These are phyloP conservation scores for Trifolium repens DNA, from an alignment of 306 rosid species.

Conservation along the genomic window DNA sequence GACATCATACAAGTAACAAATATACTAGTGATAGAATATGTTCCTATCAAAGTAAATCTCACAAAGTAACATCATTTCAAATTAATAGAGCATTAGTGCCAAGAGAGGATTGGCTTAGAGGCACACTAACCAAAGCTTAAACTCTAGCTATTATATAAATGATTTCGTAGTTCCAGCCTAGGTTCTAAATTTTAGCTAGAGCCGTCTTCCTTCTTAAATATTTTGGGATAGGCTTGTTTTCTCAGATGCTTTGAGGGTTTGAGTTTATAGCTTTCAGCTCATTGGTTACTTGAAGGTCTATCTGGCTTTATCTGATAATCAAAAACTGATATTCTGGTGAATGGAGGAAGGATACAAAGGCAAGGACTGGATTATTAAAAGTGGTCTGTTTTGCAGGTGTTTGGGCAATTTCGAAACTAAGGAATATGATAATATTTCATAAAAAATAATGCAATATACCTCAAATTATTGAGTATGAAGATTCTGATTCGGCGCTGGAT, in stretches of 20 bases:
- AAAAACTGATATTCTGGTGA: slow-evolving; percentile 1
- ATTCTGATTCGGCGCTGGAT: no score
- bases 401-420: no score
- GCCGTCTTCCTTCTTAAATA: neutral
- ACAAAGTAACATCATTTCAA: neutral
- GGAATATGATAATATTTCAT: no score
- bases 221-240: neutral
- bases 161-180: neutral
- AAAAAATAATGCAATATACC: no score
- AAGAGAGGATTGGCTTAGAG: slow-evolving; percentile 10
- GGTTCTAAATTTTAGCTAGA: slow-evolving; percentile 18
- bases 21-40: neutral
- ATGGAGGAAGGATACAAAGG: neutral
- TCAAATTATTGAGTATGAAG: no score
- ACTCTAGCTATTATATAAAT: slow-evolving; percentile 3
- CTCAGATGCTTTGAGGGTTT: neutral
- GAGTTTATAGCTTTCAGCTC: neutral
- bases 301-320: neutral
- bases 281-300: neutral
- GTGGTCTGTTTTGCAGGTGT: neutral
- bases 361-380: neutral
- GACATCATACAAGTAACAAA: slow-evolving; percentile 14
- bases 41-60: slow-evolving; percentile 19
- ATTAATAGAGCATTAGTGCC: slow-evolving; percentile 6
- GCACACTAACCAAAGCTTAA: slow-evolving; percentile 15